Evolutionary conservation across 495 filamentous ascomycete species (phyloP).

Genomic region (Massariosphaeria phaeospora): DNA sequence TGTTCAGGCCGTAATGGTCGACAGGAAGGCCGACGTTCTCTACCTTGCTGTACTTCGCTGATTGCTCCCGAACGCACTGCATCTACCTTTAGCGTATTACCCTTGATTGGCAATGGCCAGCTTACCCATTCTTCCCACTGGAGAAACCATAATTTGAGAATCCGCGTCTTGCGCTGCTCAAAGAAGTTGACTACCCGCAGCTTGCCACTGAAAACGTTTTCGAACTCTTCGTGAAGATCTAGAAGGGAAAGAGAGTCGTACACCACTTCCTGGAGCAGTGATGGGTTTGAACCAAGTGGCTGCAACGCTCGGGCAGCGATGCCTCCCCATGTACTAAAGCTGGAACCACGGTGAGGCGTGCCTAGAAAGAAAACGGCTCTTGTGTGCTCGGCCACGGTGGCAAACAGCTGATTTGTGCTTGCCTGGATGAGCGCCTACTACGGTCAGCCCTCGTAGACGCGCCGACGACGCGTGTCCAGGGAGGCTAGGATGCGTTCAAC

Average conservation of each 20-base stretch:
- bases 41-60: slow-evolving; percentile 20
- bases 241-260: slow-evolving; percentile 27
- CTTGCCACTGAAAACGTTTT: not conserved
- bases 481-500: not conserved
- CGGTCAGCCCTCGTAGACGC: not conserved
- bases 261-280: slow-evolving; percentile 21
- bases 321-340: slow-evolving; percentile 26
- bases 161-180: slow-evolving; percentile 6
- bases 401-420: slow-evolving; percentile 13
- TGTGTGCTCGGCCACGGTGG: slow-evolving; percentile 13
- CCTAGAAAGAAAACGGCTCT: slow-evolving; percentile 31
- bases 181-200: slow-evolving; percentile 5
- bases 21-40: slow-evolving; percentile 31
- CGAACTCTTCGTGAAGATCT: slow-evolving; percentile 22
- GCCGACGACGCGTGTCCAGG: not conserved
- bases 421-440: slow-evolving; percentile 24
- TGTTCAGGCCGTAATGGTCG: slow-evolving; percentile 32
- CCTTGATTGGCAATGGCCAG: not conserved
- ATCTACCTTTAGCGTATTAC: slow-evolving; percentile 5
- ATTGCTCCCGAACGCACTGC: slow-evolving; percentile 7
- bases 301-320: slow-evolving; percentile 14
- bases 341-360: slow-evolving; percentile 31
- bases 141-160: slow-evolving; percentile 4
- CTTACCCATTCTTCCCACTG: slow-evolving; percentile 10
- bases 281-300: slow-evolving; percentile 29